Percentiles rank a stretch among this genome's conserved stretches.
phyloP scores from a whole-genome alignment of 257 asterid genomes.

The Przewalskia tangutica region DNA sequence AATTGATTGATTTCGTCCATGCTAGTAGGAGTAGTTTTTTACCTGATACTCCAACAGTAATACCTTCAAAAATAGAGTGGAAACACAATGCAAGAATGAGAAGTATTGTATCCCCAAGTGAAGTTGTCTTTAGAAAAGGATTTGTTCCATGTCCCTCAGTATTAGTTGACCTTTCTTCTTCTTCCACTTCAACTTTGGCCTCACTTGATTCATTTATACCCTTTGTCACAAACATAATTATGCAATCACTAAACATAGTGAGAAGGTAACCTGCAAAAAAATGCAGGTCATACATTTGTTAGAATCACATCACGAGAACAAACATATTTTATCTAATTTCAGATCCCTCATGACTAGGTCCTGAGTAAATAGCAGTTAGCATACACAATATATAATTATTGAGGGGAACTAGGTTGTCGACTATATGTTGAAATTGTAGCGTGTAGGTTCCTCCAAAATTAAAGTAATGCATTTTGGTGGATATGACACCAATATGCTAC shows the following conservation, averaged over 20 bases:
- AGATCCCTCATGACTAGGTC: no score
- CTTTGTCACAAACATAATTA: slow-evolving; percentile 24
- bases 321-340: no score
- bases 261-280: slow-evolving; percentile 43
- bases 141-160: slow-evolving; percentile 2
- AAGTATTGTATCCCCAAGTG: slow-evolving; percentile 54
- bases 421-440: no score
- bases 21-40: not conserved
- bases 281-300: not conserved
- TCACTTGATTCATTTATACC: slow-evolving; percentile 11
- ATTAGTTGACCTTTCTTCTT: slow-evolving; percentile 10
- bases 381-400: no score
- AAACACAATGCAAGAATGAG: slow-evolving; percentile 75
- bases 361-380: no score
- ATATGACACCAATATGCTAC: no score
- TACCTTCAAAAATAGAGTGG: slow-evolving; percentile 85
- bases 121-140: slow-evolving; percentile 29
- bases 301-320: no score
- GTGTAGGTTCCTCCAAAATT: no score
- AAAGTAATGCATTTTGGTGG: no score
- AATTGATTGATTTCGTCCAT: no score
- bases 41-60: slow-evolving; percentile 91
- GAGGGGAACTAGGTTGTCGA: no score
- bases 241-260: slow-evolving; percentile 66
- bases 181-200: slow-evolving; percentile 26